A percentile compares a stretch with the other conserved stretches of the same genome.
phyloP scores from a whole-genome alignment of 2,329 filamentous ascomycete genomes.

The Cadophora malorum region DNA sequence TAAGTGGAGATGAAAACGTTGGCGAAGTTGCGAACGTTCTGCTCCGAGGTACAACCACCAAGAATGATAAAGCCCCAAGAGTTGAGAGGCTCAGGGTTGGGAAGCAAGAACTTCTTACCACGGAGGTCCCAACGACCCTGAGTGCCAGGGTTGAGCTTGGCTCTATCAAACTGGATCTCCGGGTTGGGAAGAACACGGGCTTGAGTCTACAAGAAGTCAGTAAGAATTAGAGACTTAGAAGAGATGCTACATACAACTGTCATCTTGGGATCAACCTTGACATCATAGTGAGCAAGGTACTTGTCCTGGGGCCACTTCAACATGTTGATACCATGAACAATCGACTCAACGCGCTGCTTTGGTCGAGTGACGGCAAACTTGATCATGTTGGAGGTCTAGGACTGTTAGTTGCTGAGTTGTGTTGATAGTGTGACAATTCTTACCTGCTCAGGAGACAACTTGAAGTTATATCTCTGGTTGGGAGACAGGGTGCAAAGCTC shows the following conservation, averaged over 20 bases:
- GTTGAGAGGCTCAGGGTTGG: slow-evolving; percentile 67
- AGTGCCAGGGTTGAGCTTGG: slow-evolving; percentile 64
- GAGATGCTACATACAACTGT: slow-evolving; percentile 51
- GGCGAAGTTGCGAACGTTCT: slow-evolving; percentile 58
- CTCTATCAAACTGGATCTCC: slow-evolving; percentile 64
- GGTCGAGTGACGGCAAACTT: slow-evolving; percentile 88
- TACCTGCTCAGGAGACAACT: slow-evolving; percentile 59
- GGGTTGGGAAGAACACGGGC: slow-evolving; percentile 77
- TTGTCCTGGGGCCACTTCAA: slow-evolving; percentile 73
- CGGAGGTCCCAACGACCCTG: slow-evolving; percentile 87
- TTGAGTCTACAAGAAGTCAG: slow-evolving; percentile 54
- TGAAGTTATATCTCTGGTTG: slow-evolving; percentile 68
- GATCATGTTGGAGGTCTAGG: slow-evolving; percentile 85
- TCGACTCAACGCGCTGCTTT: slow-evolving; percentile 67
- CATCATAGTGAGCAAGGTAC: slow-evolving; percentile 74
- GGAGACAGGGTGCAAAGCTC: slow-evolving; percentile 61
- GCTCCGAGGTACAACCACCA: slow-evolving; percentile 57
- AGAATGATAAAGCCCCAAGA: slow-evolving; percentile 80
- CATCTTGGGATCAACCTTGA: slow-evolving; percentile 71
- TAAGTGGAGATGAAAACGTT: slow-evolving; percentile 68
- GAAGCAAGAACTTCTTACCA: slow-evolving; percentile 75
- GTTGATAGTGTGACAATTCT: slow-evolving; percentile 11
- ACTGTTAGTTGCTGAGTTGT: slow-evolving; percentile 25
- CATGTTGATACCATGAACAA: slow-evolving; percentile 70
- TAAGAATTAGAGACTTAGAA: neutral